These are phyloP conservation scores for Candida nanaspora DNA, from an alignment of 805 yeast genomes.

Conservation along the genomic window DNA sequence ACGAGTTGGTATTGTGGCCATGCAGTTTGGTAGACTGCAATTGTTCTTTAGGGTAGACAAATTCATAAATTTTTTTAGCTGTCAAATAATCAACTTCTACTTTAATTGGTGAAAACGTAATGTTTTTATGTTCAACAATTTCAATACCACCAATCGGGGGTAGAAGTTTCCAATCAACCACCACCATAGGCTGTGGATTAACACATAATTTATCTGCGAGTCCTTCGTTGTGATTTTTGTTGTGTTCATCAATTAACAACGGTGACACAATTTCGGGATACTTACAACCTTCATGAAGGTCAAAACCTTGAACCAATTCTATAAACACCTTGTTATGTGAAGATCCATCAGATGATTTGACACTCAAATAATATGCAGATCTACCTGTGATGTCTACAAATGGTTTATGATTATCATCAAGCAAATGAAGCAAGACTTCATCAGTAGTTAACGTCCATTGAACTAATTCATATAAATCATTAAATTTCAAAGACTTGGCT, in stretches of 20 bases:
- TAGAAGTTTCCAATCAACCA: conserved; percentile 46
- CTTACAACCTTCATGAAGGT: conserved; percentile 46
- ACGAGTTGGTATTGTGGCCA: not conserved
- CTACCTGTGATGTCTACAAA: conserved; percentile 70
- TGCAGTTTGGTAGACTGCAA: not conserved
- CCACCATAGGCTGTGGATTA: conserved; percentile 26
- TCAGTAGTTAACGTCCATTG: conserved; percentile 60
- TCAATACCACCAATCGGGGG: conserved; percentile 62
- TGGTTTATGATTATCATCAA: conserved; percentile 54
- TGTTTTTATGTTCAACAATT: conserved; percentile 42
- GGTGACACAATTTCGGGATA: conserved; percentile 73
- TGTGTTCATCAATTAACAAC: conserved; percentile 15
- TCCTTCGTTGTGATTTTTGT: conserved; percentile 2
- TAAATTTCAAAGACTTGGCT: conserved; percentile 16
- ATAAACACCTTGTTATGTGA: conserved; percentile 57
- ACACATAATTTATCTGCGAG: conserved; percentile 17
- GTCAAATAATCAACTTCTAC: conserved; percentile 52
- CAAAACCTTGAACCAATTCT: conserved; percentile 65
- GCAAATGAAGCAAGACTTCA: conserved; percentile 62
- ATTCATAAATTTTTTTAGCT: conserved; percentile 38
- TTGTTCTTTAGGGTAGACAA: conserved; percentile 19
- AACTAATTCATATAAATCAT: conserved; percentile 31
- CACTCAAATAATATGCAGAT: conserved; percentile 49
- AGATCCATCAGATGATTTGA: conserved; percentile 62
- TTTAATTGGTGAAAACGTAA: conserved; percentile 45